Evolutionary conservation across 2,329 filamentous ascomycete species (phyloP).

Genomic region (Microsporum audouinii): DNA sequence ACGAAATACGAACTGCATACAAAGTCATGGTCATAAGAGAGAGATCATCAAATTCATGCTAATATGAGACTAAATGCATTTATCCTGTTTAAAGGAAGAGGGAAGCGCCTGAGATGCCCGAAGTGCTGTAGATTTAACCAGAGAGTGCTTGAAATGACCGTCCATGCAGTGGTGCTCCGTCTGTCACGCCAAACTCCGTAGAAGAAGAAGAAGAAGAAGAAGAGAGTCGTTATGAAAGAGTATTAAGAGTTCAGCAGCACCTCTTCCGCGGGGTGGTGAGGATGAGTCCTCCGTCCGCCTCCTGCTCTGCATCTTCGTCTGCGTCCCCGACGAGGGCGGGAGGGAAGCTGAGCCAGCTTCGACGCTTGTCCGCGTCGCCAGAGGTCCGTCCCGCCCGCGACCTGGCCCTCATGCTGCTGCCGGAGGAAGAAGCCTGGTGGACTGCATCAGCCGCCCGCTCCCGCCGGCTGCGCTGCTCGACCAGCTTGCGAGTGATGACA

Average conservation of each 20-base stretch:
- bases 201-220: not conserved
- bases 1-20: too few species aligned
- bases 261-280: not conserved
- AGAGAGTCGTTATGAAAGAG: not conserved
- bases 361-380: slow-evolving; percentile 51
- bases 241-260: not conserved
- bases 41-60: too few species aligned
- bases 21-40: too few species aligned
- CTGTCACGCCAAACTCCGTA: not conserved
- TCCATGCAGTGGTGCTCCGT: not conserved
- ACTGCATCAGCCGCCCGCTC: slow-evolving; percentile 38
- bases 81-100: not conserved
- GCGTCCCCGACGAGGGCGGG: slow-evolving; percentile 25
- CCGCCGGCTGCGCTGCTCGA: slow-evolving; percentile 56
- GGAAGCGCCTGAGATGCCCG: not conserved
- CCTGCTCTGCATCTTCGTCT: not conserved
- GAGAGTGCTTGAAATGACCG: not conserved
- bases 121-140: not conserved
- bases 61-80: too few species aligned
- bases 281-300: not conserved
- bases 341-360: slow-evolving; percentile 55
- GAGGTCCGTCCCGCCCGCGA: slow-evolving; percentile 47
- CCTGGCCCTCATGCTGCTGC: slow-evolving; percentile 27
- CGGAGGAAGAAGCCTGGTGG: slow-evolving; percentile 9
- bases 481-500: slow-evolving; percentile 72